Percentiles rank a stretch among this genome's conserved stretches.
These are phyloP conservation scores for Kodamaea suecica DNA, from an alignment of 1,139 yeast genomes.

Conservation along the genomic window DNA sequence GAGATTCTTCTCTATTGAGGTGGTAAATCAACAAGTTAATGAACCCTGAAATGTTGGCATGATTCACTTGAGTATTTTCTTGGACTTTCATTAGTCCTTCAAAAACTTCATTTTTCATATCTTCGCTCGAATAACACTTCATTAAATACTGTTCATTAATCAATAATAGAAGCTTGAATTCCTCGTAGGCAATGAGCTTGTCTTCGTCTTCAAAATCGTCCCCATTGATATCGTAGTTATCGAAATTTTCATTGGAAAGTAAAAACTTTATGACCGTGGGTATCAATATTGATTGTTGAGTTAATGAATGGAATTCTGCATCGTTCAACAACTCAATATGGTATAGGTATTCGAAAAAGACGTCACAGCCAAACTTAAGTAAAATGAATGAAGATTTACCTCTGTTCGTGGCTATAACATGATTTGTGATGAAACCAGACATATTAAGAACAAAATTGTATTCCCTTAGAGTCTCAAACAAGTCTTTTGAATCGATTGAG, in stretches of 20 bases:
- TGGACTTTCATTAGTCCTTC: constrained; percentile 34
- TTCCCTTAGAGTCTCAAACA: constrained; percentile 32
- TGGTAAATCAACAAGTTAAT: constrained; percentile 46
- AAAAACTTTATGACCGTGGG: constrained; percentile 48
- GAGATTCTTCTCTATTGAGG: constrained; percentile 75
- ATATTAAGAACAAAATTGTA: constrained; percentile 48
- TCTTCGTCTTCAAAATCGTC: constrained; percentile 56
- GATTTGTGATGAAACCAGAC: constrained; percentile 34
- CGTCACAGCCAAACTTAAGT: constrained; percentile 41
- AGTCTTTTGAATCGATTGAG: constrained; percentile 17
- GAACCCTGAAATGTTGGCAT: constrained; percentile 33
- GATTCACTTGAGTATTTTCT: constrained; percentile 15
- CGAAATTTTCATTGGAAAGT: constrained; percentile 48
- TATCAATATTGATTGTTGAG: constrained; percentile 27
- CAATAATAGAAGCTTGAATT: constrained; percentile 69
- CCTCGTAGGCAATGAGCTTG: constrained; percentile 61
- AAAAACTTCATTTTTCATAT: constrained; percentile 47
- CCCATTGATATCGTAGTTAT: constrained; percentile 33
- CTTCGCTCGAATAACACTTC: constrained; percentile 38
- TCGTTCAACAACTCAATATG: constrained; percentile 35
- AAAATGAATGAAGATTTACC: constrained; percentile 30
- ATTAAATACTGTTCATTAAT: constrained; percentile 86
- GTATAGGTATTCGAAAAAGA: constrained; percentile 43
- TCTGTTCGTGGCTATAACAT: constrained; percentile 22
- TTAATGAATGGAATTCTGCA: constrained; percentile 31